These are phyloP conservation scores for Ustilago esculenta DNA, from an alignment of 1,284 basidiomycete species.

Conservation along the genomic window DNA sequence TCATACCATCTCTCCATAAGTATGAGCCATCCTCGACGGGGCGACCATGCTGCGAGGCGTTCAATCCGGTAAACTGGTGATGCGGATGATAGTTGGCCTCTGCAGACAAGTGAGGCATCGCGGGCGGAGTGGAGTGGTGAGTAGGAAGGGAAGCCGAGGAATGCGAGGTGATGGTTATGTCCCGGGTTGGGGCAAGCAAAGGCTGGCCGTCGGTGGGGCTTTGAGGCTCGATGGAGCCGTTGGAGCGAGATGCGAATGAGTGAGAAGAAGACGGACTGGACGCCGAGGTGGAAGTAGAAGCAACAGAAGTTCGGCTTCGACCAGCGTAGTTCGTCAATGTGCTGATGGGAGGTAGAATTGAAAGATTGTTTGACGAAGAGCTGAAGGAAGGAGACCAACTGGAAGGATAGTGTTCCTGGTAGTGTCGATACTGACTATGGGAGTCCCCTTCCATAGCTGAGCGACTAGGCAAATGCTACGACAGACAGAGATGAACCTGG, in stretches of 20 bases:
- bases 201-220: slow-evolving; percentile 35
- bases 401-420: slow-evolving; percentile 15
- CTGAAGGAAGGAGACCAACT: slow-evolving; percentile 6
- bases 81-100: slow-evolving; percentile 8
- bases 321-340: background rate
- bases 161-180: slow-evolving; percentile 12
- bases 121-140: background rate
- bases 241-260: slow-evolving; percentile 13
- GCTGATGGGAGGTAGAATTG: slow-evolving; percentile 27
- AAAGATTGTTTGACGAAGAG: slow-evolving; percentile 1
- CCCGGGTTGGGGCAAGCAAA: slow-evolving; percentile 8
- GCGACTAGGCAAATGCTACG: slow-evolving; percentile 2
- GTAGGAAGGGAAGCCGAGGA: background rate
- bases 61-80: slow-evolving; percentile 7
- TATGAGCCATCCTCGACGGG: slow-evolving; percentile 37
- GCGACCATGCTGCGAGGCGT: slow-evolving; percentile 11
- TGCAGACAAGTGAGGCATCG: slow-evolving; percentile 6
- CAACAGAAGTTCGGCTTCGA: slow-evolving; percentile 8
- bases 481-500: background rate
- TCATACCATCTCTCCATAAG: slow-evolving; percentile 47
- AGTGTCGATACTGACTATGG: slow-evolving; percentile 5
- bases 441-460: slow-evolving; percentile 27
- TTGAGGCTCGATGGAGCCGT: slow-evolving; percentile 20
- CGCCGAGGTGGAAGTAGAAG: slow-evolving; percentile 11
- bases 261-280: slow-evolving; percentile 18